These are phyloP conservation scores for Kwoniella newhampshirensis DNA, from an alignment of 768 basidiomycete genomes.

Conservation along the genomic window DNA sequence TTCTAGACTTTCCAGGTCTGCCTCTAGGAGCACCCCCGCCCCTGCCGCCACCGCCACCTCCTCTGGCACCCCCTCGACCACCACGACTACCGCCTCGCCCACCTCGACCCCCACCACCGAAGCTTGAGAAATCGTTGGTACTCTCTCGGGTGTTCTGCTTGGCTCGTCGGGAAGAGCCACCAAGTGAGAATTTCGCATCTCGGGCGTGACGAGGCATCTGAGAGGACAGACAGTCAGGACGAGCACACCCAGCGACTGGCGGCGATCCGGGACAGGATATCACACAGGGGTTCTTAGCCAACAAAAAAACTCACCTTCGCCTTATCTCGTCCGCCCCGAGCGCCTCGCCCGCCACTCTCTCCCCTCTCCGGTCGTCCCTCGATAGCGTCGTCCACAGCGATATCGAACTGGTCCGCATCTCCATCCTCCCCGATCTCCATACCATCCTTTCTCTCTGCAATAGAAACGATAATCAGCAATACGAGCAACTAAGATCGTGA, in stretches of 20 bases:
- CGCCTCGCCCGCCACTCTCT: conserved; percentile 31
- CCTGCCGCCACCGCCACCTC: conserved; percentile 53
- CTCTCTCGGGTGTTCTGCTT: conserved; percentile 82
- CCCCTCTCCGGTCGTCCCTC: conserved; percentile 36
- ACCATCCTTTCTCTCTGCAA: conserved; percentile 76
- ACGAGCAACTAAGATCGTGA: conserved; percentile 2
- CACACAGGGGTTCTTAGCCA: too few species aligned
- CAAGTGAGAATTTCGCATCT: conserved; percentile 78
- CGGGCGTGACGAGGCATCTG: conserved; percentile 64
- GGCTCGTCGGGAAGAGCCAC: conserved; percentile 60
- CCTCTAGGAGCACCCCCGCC: conserved; percentile 45
- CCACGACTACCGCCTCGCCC: conserved; percentile 42
- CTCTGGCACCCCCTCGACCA: conserved; percentile 51
- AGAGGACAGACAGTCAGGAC: conserved; percentile 17
- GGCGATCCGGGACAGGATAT: too few species aligned
- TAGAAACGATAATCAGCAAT: not conserved
- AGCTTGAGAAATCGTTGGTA: conserved; percentile 68
- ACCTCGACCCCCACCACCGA: conserved; percentile 38
- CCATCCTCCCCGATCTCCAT: conserved; percentile 63
- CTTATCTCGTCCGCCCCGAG: conserved; percentile 40
- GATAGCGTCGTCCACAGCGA: conserved; percentile 87
- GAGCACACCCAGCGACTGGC: not conserved
- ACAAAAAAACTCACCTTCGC: conserved; percentile 21
- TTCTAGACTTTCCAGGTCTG: conserved; percentile 45
- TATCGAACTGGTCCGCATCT: conserved; percentile 74